Evolutionary conservation across 2,329 filamentous ascomycete species (phyloP).

Genomic region (Didymellaceae sp.): DNA sequence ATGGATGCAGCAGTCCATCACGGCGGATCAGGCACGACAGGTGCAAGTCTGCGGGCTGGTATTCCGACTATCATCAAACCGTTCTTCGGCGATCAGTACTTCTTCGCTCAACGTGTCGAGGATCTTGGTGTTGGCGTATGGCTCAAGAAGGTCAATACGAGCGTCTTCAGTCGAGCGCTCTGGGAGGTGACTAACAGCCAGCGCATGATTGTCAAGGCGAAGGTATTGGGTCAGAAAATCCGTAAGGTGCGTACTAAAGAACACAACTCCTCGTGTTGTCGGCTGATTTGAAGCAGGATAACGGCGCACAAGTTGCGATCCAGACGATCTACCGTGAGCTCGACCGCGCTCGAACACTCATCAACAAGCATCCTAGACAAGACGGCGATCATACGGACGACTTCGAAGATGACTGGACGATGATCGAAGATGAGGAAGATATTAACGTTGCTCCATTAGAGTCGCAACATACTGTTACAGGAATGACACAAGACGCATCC

Average conservation of each 20-base stretch:
- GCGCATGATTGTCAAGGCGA: conserved; percentile 88
- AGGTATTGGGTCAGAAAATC: conserved; percentile 82
- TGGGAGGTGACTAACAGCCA: conserved; percentile 92
- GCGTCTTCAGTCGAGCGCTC: conserved; percentile 80
- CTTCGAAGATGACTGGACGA: conserved; percentile 88
- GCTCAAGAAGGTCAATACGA: conserved; percentile 88
- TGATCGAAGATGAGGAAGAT: conserved; percentile 70
- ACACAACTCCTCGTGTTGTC: conserved; percentile 33
- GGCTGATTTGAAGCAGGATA: conserved; percentile 65
- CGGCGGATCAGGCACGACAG: conserved; percentile 92
- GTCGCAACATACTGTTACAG: conserved; percentile 28
- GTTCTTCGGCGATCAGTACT: conserved; percentile 98
- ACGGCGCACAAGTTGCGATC: conserved; percentile 88
- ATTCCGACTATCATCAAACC: conserved; percentile 94
- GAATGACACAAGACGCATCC: conserved; percentile 32
- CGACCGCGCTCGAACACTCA: conserved; percentile 86
- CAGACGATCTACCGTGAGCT: conserved; percentile 93
- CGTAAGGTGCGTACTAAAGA: conserved; percentile 68
- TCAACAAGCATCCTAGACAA: conserved; percentile 63
- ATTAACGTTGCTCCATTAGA: conserved; percentile 30
- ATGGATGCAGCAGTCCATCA: conserved; percentile 96
- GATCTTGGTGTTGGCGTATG: conserved; percentile 92
- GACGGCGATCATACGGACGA: conserved; percentile 59
- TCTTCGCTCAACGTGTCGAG: conserved; percentile 88
- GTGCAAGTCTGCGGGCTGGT: conserved; percentile 87